Evolutionary conservation across 805 yeast species (phyloP), one percentile per base, ranked within the genome.

Genomic region (Myxozyma melibiosi): DNA sequence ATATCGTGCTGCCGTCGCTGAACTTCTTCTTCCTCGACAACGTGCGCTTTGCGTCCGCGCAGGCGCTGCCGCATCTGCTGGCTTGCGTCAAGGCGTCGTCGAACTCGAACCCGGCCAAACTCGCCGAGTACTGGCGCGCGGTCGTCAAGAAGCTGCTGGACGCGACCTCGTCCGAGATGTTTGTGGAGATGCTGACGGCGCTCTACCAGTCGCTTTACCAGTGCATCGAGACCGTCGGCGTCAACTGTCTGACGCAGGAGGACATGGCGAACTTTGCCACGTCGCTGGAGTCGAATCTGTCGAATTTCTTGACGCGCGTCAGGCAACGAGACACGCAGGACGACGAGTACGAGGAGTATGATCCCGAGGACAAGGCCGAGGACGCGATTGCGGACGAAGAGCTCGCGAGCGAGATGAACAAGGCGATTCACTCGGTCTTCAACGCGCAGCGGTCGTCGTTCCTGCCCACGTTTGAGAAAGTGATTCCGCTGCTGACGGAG

Each of bases 1-100:
- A 88, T 37, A 84, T 94, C 64, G 86, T 90, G 8, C 75, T 90
- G 28, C 98, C 98, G 5, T 90, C 96, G 2, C 78, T 94, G 55
- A 94, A 86, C 69, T 94, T 92, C 70, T 90, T 88, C 70, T 80
- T 91, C 67, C 97, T 90, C 70, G 97, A 90, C 71, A 96, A 95
- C 37, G 98, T 92, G 4, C 83, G 98, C 65, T 89, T 87, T 27
- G 82, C 92, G n/a, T 90, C 96, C 44, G 91, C 97, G 1, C 80
- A 85, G 60, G 80, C 91, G 4, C 83, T 91, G 67, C 90, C 97
- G 1, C 83, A 90, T 3, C 75, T 92, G 52, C 75, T 94, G 58
- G 74, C 81, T 53, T 83, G 88, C 62, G 68, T 72, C 44, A 74
- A 78, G 24, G 67, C 65, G 24, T 64, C 69, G 3, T 70, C 71